These are phyloP conservation scores for Rhynchospora tenuis DNA, from an alignment of 176 grass and related monocot species.

Conservation along the genomic window DNA sequence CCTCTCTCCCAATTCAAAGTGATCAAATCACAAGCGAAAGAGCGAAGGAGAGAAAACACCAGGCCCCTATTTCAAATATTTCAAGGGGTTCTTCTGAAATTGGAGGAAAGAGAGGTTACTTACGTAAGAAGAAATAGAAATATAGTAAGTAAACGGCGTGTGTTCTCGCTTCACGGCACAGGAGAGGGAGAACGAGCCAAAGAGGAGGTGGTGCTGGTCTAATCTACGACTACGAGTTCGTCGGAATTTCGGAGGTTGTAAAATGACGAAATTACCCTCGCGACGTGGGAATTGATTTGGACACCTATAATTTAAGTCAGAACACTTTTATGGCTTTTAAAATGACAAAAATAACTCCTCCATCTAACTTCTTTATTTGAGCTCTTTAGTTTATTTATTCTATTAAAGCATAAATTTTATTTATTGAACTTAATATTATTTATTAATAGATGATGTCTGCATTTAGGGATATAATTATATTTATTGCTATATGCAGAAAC, in stretches of 20 bases:
- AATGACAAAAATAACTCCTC: no score
- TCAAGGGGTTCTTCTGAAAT: not conserved
- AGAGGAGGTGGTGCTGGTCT: constrained; percentile 2
- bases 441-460: no score
- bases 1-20: not conserved
- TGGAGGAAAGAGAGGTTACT: not conserved
- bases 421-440: no score
- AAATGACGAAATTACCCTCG: constrained; percentile 2
- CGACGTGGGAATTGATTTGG: not conserved
- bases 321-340: no score
- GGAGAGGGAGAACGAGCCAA: not conserved
- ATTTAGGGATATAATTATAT: no score
- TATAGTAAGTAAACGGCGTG: not conserved
- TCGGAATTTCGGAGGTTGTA: not conserved
- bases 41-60: not conserved
- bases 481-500: no score
- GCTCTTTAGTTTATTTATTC: no score
- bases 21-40: not conserved
- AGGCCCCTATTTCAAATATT: not conserved
- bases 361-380: no score
- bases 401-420: no score
- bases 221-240: constrained; percentile 4
- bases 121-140: not conserved
- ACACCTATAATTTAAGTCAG: no score
- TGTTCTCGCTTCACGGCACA: not conserved